Conservation (phyloP, 805 yeast genomes). For the Saturnispora serradocipensis region DNA sequence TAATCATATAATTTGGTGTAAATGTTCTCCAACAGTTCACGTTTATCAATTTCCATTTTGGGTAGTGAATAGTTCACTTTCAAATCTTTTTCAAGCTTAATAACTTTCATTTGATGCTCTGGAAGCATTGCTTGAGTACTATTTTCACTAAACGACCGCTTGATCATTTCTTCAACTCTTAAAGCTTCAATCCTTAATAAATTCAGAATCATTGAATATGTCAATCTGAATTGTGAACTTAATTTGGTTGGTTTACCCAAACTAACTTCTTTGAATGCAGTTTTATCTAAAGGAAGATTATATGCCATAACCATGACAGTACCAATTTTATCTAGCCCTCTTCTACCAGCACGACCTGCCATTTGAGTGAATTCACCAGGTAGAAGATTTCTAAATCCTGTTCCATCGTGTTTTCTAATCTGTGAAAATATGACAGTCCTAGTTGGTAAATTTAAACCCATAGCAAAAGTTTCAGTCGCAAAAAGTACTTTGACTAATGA, state of each 20-base stretch:
- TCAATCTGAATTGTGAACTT: conserved; percentile 84
- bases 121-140: conserved; percentile 78
- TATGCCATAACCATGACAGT: conserved; percentile 90
- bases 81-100: conserved; percentile 41
- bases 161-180: conserved; percentile 97
- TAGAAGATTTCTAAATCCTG: conserved; percentile 63
- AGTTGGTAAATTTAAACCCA: conserved; percentile 96
- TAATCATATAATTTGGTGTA: conserved; percentile 31
- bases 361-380: conserved; percentile 98
- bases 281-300: conserved; percentile 47
- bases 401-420: conserved; percentile 84
- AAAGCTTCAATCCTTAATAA: conserved; percentile 87
- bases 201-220: conserved; percentile 92
- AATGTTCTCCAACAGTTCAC: conserved; percentile 35
- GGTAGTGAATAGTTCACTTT: conserved; percentile 18
- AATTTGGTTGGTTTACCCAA: conserved; percentile 87
- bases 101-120: conserved; percentile 65
- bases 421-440: conserved; percentile 90
- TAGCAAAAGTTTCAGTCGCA: conserved; percentile 97
- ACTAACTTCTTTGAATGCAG: conserved; percentile 67
- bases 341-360: conserved; percentile 98
- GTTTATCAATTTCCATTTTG: conserved; percentile 30
- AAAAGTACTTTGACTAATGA: conserved; percentile 82
- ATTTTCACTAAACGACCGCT: conserved; percentile 90
- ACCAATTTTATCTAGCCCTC: conserved; percentile 90